Base-by-base conservation (phyloP, 768 basidiomycete species). In the Mrakia frigida region DNA sequence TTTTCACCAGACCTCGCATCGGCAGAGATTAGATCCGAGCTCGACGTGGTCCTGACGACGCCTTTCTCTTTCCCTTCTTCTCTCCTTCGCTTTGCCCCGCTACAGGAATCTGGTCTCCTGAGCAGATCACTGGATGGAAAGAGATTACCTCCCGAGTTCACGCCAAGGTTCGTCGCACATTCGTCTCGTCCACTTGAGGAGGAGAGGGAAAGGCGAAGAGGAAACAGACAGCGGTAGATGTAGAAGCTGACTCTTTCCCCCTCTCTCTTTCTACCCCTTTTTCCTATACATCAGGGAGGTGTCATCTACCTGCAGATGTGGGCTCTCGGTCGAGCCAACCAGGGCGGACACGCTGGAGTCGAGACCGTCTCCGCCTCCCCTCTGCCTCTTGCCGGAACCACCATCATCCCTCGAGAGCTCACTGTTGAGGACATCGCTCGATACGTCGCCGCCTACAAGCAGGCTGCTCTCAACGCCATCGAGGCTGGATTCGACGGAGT, bases 401-500 rank as follows among this genome's bases (percentile, higher is more conserved):
- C 41, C 23, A 63, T 52, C 67, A 37, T 50, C 16, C 75, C 75
- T 25, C 28, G 35, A 25, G 70, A 37, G 43, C 60, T 76, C 35
- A 31, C 72, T 6, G n/a, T 35, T 10, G 77, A 77, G 9, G 77
- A 77, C 68, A 77, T 77, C 39, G 41, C 73, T 52, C 71, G 72
- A 46, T 73, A 73, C 53, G 68, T 77, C 37, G 46, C 46, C 9
- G 14, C 41, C 43, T 88, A 83, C 82, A 85, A 83, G 73, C 79
- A 84, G 73, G 86, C 87, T 1, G 87, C 87, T 2, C 73, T 84
- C 41, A 86, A 86, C 65, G 87, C 87, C 2, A 86, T 86, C 63
- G 83, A 84, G 71, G 87, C 87, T n/a, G 88, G 88, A 3, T 88
- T 88, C 79, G 88, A 89, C 78, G 87, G 87, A 6, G 85, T 88